Evolutionary conservation across 202 grass and related monocot genomes (phyloP), one percentile per base, ranked within the genome.

Genomic region (Musa balbisiana): DNA sequence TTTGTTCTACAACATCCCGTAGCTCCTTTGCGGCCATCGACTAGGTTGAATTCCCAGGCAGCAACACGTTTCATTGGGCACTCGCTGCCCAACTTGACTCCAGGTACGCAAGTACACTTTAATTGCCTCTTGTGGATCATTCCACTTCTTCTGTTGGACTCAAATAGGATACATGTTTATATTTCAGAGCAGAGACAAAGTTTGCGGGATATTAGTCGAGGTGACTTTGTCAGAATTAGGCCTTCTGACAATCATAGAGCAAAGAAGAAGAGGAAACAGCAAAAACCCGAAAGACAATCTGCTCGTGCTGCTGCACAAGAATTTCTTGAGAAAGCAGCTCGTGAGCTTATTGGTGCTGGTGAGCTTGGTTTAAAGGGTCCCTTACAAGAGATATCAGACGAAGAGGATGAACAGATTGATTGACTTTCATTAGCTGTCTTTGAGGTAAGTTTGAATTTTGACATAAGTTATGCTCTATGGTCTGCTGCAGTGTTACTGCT

Each of bases 271-370:
- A 92, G 90, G 80, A 97, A 80, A 26, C 67, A 85, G 52, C 82
- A 91, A 29, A 69, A 71, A 64, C 53, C 83, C 15, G 77, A 87
- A 72, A 87, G 56, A 51, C 89, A 87, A 62, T 91, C 90, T 55
- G 85, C 83, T 64, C 84, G 85, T 79, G 79, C 86, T 73, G 87
- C 87, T 73, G 89, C 91, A 8, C 78, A 98, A 75, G 95, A 98
- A 68, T 98, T 98, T 75, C 88, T 98, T 63, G 81, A 87, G 51
- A 98, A 98, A 80, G 95, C 91, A 62, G 49, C 91, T 69, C 83
- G 84, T 69, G 95, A 98, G 74, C 91, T 98, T 78, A 72, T 79
- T 75, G 82, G 85, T 20, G 73, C 67, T 71, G 80, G 66, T 67
- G 74, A 83, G 16, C 66, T 73, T 77, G 81, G 72, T 49, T 56